These are phyloP conservation scores for Lactarius psammicola DNA, from an alignment of 768 basidiomycete genomes.

Conservation along the genomic window DNA sequence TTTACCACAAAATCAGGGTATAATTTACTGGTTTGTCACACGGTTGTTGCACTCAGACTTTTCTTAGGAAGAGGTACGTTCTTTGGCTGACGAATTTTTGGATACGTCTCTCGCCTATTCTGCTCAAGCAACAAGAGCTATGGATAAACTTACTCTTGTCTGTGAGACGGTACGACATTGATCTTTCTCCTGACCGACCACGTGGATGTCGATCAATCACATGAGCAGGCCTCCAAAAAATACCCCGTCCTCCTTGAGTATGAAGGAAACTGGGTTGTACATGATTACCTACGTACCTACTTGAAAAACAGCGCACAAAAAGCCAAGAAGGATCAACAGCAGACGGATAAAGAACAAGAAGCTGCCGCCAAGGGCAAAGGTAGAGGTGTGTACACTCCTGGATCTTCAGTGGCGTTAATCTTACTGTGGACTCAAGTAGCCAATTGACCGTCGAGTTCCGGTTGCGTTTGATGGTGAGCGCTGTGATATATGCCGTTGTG, in stretches of 20 bases:
- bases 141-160: background rate
- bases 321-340: conserved; percentile 5
- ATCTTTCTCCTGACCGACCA: background rate
- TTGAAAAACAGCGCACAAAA: conserved; percentile 8
- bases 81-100: background rate
- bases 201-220: background rate
- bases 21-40: background rate
- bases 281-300: background rate
- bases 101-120: conserved; percentile 1
- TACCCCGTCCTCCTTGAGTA: background rate
- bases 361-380: background rate
- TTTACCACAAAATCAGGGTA: conserved; percentile 1
- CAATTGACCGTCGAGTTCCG: too few relatives aligned
- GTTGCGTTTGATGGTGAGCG: too few relatives aligned
- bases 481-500: too few relatives aligned
- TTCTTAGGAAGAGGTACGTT: background rate
- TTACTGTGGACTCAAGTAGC: too few relatives aligned
- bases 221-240: background rate
- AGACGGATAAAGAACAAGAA: background rate
- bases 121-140: background rate
- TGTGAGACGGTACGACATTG: background rate
- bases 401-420: too few relatives aligned
- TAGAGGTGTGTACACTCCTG: background rate
- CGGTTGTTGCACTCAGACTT: background rate
- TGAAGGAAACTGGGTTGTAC: conserved; percentile 1